Conservation (phyloP, 495 filamentous ascomycete genomes). For the Penicillium canariense region DNA sequence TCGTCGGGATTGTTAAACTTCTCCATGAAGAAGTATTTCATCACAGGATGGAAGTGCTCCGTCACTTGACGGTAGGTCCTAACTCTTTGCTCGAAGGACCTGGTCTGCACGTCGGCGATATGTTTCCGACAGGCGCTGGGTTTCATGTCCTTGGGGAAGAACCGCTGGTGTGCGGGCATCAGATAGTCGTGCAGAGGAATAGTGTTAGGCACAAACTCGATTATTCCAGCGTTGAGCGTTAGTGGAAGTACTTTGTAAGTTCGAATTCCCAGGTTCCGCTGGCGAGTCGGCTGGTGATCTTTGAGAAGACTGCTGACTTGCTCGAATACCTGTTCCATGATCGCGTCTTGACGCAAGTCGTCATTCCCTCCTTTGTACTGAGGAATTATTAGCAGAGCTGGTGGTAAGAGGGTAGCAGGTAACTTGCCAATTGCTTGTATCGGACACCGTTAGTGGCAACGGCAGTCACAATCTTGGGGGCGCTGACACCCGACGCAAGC, state of each 20-base stretch:
- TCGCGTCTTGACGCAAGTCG: slow-evolving; percentile 96
- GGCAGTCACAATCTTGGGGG: slow-evolving; percentile 86
- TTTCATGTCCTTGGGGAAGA: slow-evolving; percentile 83
- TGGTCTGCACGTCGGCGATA: slow-evolving; percentile 67
- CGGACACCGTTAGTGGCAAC: slow-evolving; percentile 68
- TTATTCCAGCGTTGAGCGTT: slow-evolving; percentile 79
- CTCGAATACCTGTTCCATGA: slow-evolving; percentile 99
- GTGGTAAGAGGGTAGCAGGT: background rate
- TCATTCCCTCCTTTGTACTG: slow-evolving; percentile 91
- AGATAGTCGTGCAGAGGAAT: slow-evolving; percentile 87
- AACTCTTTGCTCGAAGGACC: slow-evolving; percentile 67
- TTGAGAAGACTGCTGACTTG: slow-evolving; percentile 88
- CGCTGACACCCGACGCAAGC: slow-evolving; percentile 85
- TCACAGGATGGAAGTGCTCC: slow-evolving; percentile 84
- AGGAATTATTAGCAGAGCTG: background rate
- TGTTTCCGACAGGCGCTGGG: slow-evolving; percentile 68
- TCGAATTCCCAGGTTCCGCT: slow-evolving; percentile 81
- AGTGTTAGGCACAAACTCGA: slow-evolving; percentile 94
- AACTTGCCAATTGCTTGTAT: slow-evolving; percentile 78
- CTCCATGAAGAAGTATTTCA: slow-evolving; percentile 97
- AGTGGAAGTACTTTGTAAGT: slow-evolving; percentile 96
- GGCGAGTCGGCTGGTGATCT: slow-evolving; percentile 78
- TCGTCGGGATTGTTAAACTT: slow-evolving; percentile 90
- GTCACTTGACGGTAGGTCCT: slow-evolving; percentile 68
- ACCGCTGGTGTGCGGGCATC: slow-evolving; percentile 82